Evolutionary conservation across 2,329 filamentous ascomycete species (phyloP), one percentile per base, ranked within the genome.

Genomic region (Aspergillus sp.): DNA sequence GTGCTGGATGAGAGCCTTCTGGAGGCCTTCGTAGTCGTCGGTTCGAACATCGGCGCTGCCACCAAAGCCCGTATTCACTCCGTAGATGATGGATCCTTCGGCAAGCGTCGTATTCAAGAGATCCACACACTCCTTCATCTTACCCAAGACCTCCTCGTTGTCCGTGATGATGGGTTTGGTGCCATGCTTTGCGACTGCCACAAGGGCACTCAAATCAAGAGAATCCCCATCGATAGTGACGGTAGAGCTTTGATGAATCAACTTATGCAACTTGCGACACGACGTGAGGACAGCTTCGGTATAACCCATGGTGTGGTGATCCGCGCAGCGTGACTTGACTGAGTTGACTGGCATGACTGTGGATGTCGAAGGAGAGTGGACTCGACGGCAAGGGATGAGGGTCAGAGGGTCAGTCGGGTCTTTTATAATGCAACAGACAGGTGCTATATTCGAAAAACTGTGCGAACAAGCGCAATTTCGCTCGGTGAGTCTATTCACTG

Each of bases 21-120:
- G 83, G 11, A 86, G 70, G 3, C 73, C 20, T 69, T 60, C 38
- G 76, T 68, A 29, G 79, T 66, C 5, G 72, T 69, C 1, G 3
- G 82, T 86, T 3, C 83, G 76, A 0, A 79, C 76, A 61, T 87
- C 81, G n/a, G 86, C 86, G 48, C 79, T 85, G 21, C 84, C 85
- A 5, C 85, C 86, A 55, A 87, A 87, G 5, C 84, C 85, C 0
- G 85, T 88, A 57, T 84, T 88, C 42, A 87, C 82, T 10, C 83
- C 83, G 45, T 64, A 64, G 19, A 63, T 52, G 3, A 57, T 50
- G 13, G 52, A 48, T 3, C 56, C 59, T 10, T 45, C 29, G 1
- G 49, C 43, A 1, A 63, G 50, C 9, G 53, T 54, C 14, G 51
- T 21, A 4, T 52, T 34, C 2, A 63, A 50, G 3, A 56, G 14